Conservation (phyloP, 2,329 filamentous ascomycete species). For the Fusarium sp. region DNA sequence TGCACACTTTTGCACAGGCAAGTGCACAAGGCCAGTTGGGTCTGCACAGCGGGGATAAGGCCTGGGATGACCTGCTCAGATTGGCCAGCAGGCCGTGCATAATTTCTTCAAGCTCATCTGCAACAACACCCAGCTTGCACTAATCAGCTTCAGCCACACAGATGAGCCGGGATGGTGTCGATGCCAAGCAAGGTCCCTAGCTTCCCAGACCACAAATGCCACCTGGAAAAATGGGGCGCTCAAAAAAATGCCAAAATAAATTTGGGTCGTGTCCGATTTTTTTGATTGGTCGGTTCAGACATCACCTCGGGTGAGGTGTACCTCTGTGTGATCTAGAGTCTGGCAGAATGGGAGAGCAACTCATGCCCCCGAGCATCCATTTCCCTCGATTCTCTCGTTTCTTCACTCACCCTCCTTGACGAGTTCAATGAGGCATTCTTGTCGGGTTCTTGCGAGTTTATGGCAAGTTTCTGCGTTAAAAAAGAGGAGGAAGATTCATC, state of each 20-base stretch:
- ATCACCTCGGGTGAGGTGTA: slow-evolving; percentile 55
- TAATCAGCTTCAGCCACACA: slow-evolving; percentile 49
- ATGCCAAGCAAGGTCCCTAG: slow-evolving; percentile 45
- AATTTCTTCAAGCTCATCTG: slow-evolving; percentile 16
- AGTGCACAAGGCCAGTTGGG: slow-evolving; percentile 33
- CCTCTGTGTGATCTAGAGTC: slow-evolving; percentile 54
- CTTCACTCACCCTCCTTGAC: slow-evolving; percentile 50
- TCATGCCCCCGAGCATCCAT: slow-evolving; percentile 50
- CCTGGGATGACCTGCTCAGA: slow-evolving; percentile 11
- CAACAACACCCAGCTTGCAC: slow-evolving; percentile 24
- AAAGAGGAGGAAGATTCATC: slow-evolving; percentile 26
- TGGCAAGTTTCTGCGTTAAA: slow-evolving; percentile 44
- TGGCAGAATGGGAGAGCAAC: slow-evolving; percentile 49
- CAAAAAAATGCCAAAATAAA: slow-evolving; percentile 54
- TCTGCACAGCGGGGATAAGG: slow-evolving; percentile 21
- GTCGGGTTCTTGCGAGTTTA: slow-evolving; percentile 34
- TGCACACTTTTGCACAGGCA: slow-evolving; percentile 41
- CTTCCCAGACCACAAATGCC: slow-evolving; percentile 42
- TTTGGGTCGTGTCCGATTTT: slow-evolving; percentile 55
- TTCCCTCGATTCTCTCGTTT: slow-evolving; percentile 50
- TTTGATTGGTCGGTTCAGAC: slow-evolving; percentile 57
- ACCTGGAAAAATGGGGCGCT: slow-evolving; percentile 52
- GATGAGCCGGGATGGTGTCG: slow-evolving; percentile 17
- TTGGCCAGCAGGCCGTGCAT: slow-evolving; percentile 26
- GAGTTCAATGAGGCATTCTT: slow-evolving; percentile 53